phyloP scores from a whole-genome alignment of 331 rosid species.

The Acacia concinna region DNA sequence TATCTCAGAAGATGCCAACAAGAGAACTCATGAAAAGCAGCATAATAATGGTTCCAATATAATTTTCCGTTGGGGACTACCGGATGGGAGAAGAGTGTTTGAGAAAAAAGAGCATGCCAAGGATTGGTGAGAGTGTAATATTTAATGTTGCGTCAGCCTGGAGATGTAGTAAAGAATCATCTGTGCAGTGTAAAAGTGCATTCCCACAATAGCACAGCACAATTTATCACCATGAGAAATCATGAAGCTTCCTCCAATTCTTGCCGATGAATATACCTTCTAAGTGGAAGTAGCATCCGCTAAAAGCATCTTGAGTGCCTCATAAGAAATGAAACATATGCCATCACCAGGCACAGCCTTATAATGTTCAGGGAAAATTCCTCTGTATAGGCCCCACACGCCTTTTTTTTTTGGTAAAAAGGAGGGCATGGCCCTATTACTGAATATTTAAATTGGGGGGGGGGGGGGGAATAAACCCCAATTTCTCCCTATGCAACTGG shows the following conservation, averaged over 20 bases:
- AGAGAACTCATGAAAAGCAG: background rate
- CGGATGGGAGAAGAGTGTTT: background rate
- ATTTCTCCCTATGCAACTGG: too few relatives aligned
- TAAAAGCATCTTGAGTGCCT: slow-evolving; percentile 73
- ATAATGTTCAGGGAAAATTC: slow-evolving; percentile 92
- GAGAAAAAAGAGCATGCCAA: background rate
- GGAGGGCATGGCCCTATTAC: too few relatives aligned
- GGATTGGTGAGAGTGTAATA: slow-evolving; percentile 11
- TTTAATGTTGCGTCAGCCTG: slow-evolving; percentile 26
- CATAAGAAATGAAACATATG: slow-evolving; percentile 94
- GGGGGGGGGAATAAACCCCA: too few relatives aligned
- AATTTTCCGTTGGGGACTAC: background rate
- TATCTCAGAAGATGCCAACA: background rate
- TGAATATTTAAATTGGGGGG: too few relatives aligned
- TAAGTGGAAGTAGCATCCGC: slow-evolving; percentile 45
- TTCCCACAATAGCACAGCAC: slow-evolving; percentile 43
- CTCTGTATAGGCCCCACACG: slow-evolving; percentile 78
- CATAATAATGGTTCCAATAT: slow-evolving; percentile 2
- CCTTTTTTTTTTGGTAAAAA: too few relatives aligned
- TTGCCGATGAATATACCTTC: slow-evolving; percentile 25
- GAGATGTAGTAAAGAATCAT: background rate
- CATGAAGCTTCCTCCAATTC: slow-evolving; percentile 29
- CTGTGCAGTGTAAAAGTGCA: slow-evolving; percentile 52
- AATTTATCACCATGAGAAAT: slow-evolving; percentile 48
- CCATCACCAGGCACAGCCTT: slow-evolving; percentile 98